These are phyloP conservation scores for Keithomyces neogunnii DNA, from an alignment of 2,329 filamentous ascomycete genomes.

Conservation along the genomic window DNA sequence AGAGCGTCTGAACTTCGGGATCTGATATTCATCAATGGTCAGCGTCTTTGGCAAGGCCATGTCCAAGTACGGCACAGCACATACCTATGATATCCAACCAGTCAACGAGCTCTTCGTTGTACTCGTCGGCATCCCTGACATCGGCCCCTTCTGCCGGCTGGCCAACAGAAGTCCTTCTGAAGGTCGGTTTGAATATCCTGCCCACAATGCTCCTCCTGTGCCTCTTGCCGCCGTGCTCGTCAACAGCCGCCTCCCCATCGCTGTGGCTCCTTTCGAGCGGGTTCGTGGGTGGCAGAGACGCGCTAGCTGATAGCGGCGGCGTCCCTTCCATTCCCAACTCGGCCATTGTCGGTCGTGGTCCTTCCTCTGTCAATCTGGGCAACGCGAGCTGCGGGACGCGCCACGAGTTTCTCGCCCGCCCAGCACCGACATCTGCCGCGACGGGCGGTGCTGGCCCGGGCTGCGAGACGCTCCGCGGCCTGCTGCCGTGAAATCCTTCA, in stretches of 20 bases:
- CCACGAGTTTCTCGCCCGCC: slow-evolving; percentile 19
- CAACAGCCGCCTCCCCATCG: not conserved
- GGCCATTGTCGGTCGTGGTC: slow-evolving; percentile 23
- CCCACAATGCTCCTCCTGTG: slow-evolving; percentile 5
- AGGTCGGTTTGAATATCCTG: slow-evolving; percentile 3
- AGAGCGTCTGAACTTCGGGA: slow-evolving; percentile 73
- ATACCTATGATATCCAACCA: slow-evolving; percentile 31
- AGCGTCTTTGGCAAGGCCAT: not conserved
- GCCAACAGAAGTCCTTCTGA: slow-evolving; percentile 1
- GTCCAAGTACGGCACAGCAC: slow-evolving; percentile 6
- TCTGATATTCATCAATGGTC: slow-evolving; percentile 38
- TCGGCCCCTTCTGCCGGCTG: slow-evolving; percentile 6
- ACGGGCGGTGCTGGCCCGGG: slow-evolving; percentile 17
- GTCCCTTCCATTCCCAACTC: slow-evolving; percentile 18
- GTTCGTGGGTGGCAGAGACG: slow-evolving; percentile 17
- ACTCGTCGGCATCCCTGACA: slow-evolving; percentile 21
- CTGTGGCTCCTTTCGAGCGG: slow-evolving; percentile 1
- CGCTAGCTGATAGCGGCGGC: slow-evolving; percentile 16
- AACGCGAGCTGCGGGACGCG: slow-evolving; percentile 23
- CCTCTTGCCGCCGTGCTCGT: not conserved
- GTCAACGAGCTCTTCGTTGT: slow-evolving; percentile 29
- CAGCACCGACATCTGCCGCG: slow-evolving; percentile 9
- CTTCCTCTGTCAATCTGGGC: slow-evolving; percentile 32
- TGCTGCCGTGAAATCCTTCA: slow-evolving; percentile 3
- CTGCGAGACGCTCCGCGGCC: slow-evolving; percentile 28